Conservation (phyloP, 73 alveolate species). For the Tetrahymena malaccensis region DNA sequence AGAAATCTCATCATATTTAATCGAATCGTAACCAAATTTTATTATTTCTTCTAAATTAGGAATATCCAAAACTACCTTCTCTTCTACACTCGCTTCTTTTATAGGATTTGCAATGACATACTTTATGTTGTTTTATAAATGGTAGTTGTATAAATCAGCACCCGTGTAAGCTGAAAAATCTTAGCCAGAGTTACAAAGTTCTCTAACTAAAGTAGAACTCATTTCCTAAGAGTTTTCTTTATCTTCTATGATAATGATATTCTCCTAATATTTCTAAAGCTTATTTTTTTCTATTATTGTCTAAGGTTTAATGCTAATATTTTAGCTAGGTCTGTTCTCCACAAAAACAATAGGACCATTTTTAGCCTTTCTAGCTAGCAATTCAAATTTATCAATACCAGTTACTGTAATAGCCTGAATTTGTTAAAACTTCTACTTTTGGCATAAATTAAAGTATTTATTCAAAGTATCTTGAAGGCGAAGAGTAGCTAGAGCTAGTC, state of each 20-base stretch:
- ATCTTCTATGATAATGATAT: not conserved
- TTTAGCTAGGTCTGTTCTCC: not conserved
- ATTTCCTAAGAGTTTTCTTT: not conserved
- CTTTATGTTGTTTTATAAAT: not conserved
- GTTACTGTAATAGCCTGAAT: not conserved
- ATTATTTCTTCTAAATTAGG: not conserved
- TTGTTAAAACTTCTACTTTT: not conserved
- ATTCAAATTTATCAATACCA: not conserved
- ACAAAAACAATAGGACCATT: not conserved
- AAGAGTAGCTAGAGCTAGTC: not conserved
- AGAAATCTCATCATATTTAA: not conserved
- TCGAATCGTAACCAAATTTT: not conserved
- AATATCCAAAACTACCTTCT: not conserved
- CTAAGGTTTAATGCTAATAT: not conserved
- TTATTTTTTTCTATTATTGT: not conserved
- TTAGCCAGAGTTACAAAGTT: not conserved
- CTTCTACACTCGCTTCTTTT: not conserved
- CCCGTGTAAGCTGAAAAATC: not conserved
- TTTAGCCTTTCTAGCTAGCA: not conserved
- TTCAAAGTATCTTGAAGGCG: not conserved
- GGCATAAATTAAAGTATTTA: not conserved
- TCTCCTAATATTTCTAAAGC: not conserved
- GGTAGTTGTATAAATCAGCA: not conserved
- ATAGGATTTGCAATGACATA: not conserved
- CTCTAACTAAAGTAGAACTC: not conserved